These are phyloP conservation scores for Beauveria australis DNA, from an alignment of 2,329 filamentous ascomycete species.

Conservation along the genomic window DNA sequence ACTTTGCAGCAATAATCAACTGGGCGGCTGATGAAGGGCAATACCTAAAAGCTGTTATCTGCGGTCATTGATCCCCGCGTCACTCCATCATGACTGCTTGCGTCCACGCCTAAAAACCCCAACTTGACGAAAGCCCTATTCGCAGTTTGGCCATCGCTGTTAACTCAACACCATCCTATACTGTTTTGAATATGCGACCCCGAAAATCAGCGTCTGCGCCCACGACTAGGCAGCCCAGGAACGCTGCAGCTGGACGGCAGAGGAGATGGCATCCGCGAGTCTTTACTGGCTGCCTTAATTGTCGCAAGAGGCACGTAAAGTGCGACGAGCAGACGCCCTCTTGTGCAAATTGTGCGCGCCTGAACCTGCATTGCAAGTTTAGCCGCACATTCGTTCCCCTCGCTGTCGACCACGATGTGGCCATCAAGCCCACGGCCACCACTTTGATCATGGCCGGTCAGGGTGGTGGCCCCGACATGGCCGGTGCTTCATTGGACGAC, in stretches of 20 bases:
- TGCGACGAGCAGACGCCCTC: constrained; percentile 21
- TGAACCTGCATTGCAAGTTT: constrained; percentile 15
- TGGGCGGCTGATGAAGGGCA: too few species aligned
- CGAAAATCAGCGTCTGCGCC: background rate
- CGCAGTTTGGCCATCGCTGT: too few species aligned
- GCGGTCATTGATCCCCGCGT: too few species aligned
- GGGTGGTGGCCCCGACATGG: too few species aligned
- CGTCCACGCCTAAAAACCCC: too few species aligned
- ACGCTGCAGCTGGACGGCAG: constrained; percentile 6
- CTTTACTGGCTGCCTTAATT: constrained; percentile 32
- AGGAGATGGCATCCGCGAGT: constrained; percentile 30
- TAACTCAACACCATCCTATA: too few species aligned
- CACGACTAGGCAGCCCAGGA: background rate
- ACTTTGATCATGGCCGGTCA: background rate
- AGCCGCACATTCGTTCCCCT: constrained; percentile 14
- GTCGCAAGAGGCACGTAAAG: constrained; percentile 28
- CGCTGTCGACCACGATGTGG: background rate
- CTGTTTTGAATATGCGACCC: background rate
- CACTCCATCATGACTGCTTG: too few species aligned
- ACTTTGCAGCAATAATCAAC: too few species aligned
- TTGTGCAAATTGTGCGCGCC: constrained; percentile 28
- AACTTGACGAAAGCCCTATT: too few species aligned
- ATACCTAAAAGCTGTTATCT: too few species aligned
- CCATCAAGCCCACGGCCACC: constrained; percentile 23
- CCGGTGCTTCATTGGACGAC: background rate